Base-by-base conservation (phyloP, 768 basidiomycete species). In the Rhodosporidiobolus odoratus region DNA sequence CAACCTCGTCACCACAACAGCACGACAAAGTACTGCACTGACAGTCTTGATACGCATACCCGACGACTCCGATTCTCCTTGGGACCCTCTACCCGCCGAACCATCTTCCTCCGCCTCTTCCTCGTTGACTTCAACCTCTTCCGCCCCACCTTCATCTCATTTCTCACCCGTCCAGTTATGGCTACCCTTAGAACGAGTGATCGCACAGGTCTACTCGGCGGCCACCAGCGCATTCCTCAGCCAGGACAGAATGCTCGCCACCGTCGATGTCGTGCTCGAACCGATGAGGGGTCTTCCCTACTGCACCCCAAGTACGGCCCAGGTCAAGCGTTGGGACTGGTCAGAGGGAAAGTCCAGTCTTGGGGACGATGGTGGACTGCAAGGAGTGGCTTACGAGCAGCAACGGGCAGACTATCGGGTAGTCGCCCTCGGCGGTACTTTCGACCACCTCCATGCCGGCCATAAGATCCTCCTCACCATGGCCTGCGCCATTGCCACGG, bases 381-480 rank as follows among this genome's bases (percentile, higher is more conserved):
- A 6, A 1, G 34, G 2, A 48, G 47, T 1, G 1, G 16, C 23
- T 2, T 32, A 34, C 23, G 32, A 32, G 56, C 48, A 53, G 12
- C 27, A 53, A 30, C 27, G 52, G 5, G 52, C 38, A 9, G 23
- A 41, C 10, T 73, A 58, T 38, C 41, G 35, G 2, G 89, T 92
- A 61, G 86, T 88, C n/a, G 89, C 87, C 0, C 83, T 97, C 13
- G 95, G 96, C 10, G 96, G 96, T 0, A 98, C 96, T 0, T 98
- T 98, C 80, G 96, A 99, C 80, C 96, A 98, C 79, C 85, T 99
- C 23, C 96, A 99, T 78, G 86, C 92, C 6, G 96, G 95, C 0
- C 96, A 99, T 82, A 96, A 96, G 81, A 94, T 99, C 69, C 85
- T 99, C 37, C 85, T 99, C 17, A 90, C 91, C 77, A 92, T 96